Evolutionary conservation across 129 eudicot species (phyloP).

Genomic region (Tagetes erecta): DNA sequence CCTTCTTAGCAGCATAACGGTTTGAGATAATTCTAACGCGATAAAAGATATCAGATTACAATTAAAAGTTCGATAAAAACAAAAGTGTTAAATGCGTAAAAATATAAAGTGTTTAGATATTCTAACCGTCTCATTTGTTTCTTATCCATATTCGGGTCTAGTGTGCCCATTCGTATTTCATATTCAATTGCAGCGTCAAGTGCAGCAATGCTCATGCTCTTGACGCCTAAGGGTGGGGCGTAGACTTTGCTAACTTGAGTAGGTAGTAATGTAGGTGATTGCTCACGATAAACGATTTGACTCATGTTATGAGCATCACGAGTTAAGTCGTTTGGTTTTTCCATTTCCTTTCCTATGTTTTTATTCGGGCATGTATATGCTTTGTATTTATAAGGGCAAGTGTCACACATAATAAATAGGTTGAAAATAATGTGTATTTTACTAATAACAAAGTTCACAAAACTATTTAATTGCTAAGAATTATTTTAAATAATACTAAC

Average conservation of each 20-base stretch:
- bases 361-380: background rate
- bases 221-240: background rate
- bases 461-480: background rate
- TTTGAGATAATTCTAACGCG: constrained; percentile 18
- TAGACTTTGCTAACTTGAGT: constrained; percentile 3
- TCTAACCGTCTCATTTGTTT: constrained; percentile 30
- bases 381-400: background rate
- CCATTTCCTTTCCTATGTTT: constrained; percentile 11
- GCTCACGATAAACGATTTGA: background rate
- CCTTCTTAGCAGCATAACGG: constrained; percentile 38
- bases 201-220: background rate
- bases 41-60: background rate
- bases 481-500: background rate
- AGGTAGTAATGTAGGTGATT: background rate
- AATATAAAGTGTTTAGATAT: background rate
- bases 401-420: background rate
- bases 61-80: background rate
- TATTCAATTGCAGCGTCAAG: constrained; percentile 25
- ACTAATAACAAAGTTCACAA: background rate
- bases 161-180: constrained; percentile 23
- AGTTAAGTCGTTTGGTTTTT: background rate
- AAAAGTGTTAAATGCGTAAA: background rate
- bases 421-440: background rate
- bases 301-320: background rate
- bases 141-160: constrained; percentile 27